phyloP scores from a whole-genome alignment of 768 basidiomycete species.

The Royoungia palumana region DNA sequence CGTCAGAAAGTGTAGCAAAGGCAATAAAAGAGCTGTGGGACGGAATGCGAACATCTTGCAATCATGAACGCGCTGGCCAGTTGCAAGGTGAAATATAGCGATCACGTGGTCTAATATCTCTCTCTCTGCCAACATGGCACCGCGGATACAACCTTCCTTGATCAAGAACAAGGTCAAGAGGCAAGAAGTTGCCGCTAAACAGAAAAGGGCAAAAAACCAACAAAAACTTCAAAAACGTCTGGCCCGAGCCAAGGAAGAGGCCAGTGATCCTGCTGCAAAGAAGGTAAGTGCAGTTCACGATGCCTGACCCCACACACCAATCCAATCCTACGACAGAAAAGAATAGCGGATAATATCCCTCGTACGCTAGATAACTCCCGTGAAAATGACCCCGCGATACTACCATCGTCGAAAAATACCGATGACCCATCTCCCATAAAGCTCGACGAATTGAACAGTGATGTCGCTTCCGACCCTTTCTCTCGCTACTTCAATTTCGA shows the following conservation, averaged over 20 bases:
- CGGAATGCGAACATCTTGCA: slow-evolving; percentile 27
- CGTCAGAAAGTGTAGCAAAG: slow-evolving; percentile 41
- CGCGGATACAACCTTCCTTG: slow-evolving; percentile 58
- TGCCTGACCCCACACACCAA: not conserved
- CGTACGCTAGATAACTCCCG: slow-evolving; percentile 92
- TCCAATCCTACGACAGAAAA: slow-evolving; percentile 56
- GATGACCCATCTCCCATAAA: slow-evolving; percentile 34
- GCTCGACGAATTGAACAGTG: slow-evolving; percentile 60
- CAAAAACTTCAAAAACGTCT: slow-evolving; percentile 79
- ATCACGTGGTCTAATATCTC: slow-evolving; percentile 18
- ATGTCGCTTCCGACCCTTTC: slow-evolving; percentile 74
- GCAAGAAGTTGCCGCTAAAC: slow-evolving; percentile 69
- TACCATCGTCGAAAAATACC: slow-evolving; percentile 32
- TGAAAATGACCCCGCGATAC: slow-evolving; percentile 61
- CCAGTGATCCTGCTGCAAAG: slow-evolving; percentile 70
- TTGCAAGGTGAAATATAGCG: not conserved
- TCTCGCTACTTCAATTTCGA: slow-evolving; percentile 70
- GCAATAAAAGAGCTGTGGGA: slow-evolving; percentile 27
- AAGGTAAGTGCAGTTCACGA: slow-evolving; percentile 48
- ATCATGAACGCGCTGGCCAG: not conserved
- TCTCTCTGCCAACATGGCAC: slow-evolving; percentile 42
- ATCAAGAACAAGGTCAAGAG: slow-evolving; percentile 90
- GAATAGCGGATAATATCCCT: slow-evolving; percentile 81
- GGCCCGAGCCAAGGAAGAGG: slow-evolving; percentile 73
- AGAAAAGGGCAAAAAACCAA: slow-evolving; percentile 74